Base-by-base conservation (phyloP, 768 basidiomycete genomes). In the Amanita rimosa region DNA sequence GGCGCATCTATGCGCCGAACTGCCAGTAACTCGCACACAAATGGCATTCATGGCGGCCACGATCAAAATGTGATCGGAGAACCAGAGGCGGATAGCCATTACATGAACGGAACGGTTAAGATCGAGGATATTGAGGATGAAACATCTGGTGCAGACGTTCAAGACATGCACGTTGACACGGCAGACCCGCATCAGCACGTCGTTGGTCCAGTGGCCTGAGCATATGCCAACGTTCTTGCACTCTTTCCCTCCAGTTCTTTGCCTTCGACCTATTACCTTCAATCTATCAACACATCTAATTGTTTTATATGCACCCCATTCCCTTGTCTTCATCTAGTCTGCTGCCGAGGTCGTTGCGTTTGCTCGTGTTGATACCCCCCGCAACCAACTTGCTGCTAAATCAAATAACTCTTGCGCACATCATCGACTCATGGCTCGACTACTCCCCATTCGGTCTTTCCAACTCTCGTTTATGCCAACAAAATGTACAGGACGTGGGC, bases 1-100 rank as follows among this genome's bases (percentile, higher is more conserved):
- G 80, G 72, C 3, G 73, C 75, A 21, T 65, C 69, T 6, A 72
- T 77, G 52, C 71, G 81, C 17, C 68, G 68, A 31, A 61, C 57
- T 22, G 67, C 67, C 41, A 69, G 70, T 43, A 67, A 67, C 49
- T 64, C 59, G 1, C 52, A 52, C 43, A 56, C 55, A 8, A 60
- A 59, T 24, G 72, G 70, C 48, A 60, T 67, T n/a, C 55, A 65
- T 21, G 54, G 67, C 35, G 71, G 63, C 27, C 66, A 64, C 21
- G 60, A 39, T 33, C 47, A 37, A 13, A 39, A 26, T 40, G 14
- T 33, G n/a, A 19, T 29, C 8, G 29, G 53, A 52, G 68, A 58
- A 4, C 61, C 62, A 3, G 64, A 65, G 55, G 64, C 55, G 50
- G 51, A 53, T 51, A 49, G 34, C 48, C 48, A 51, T 39, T 45